Conservation (phyloP, 129 eudicot genomes). For the Tagetes erecta region DNA sequence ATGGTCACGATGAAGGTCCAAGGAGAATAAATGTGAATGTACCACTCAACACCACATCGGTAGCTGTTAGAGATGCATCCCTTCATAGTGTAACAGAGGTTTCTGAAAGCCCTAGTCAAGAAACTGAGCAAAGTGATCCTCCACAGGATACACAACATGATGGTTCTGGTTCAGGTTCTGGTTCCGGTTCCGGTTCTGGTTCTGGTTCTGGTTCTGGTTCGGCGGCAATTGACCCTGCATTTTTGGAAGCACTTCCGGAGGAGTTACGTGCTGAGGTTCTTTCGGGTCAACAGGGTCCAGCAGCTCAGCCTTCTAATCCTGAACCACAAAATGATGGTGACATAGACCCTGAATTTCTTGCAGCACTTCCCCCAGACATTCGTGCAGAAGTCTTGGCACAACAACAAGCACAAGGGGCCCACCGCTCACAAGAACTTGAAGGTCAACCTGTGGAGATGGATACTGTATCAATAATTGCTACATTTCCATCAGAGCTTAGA, state of each 20-base stretch:
- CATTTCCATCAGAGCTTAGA: constrained; percentile 90
- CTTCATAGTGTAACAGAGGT: constrained; percentile 87
- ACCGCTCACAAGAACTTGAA: constrained; percentile 84
- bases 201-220: constrained; percentile 43
- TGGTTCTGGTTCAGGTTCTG: constrained; percentile 53
- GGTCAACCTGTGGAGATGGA: constrained; percentile 99
- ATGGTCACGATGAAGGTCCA: constrained; percentile 93
- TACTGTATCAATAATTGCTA: constrained; percentile 93
- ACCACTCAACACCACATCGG: constrained; percentile 43
- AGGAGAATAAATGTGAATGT: constrained; percentile 63
- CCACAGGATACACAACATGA: constrained; percentile 54
- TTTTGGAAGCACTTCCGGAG: constrained; percentile 98
- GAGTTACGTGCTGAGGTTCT: constrained; percentile 98
- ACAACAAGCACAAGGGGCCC: constrained; percentile 86
- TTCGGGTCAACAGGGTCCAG: constrained; percentile 77
- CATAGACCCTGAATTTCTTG: constrained; percentile 98
- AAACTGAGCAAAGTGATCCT: constrained; percentile 64
- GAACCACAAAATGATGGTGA: constrained; percentile 85
- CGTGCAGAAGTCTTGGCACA: constrained; percentile 97
- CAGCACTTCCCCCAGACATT: constrained; percentile 98
- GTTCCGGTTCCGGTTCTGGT: constrained; percentile 53
- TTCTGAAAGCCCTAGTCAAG: constrained; percentile 72
- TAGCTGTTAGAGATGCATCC: constrained; percentile 61
- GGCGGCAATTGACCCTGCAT: constrained; percentile 87
- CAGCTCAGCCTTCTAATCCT: constrained; percentile 54